Conservation (phyloP, 371 early-diverging fungal genomes). For the Apophysomyces sp. region DNA sequence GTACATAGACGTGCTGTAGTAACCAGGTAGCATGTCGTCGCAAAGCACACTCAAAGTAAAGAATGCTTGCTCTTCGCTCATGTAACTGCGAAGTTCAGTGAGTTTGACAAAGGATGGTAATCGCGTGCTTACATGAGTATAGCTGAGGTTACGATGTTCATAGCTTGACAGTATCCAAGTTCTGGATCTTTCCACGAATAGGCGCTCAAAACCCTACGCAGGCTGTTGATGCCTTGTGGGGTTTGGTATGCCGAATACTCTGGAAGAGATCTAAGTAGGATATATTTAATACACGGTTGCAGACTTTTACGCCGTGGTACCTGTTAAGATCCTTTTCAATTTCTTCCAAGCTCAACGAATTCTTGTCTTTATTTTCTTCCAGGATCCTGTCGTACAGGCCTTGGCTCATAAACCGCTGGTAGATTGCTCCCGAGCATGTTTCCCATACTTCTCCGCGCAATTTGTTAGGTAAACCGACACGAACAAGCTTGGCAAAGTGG, state of each 20-base stretch:
- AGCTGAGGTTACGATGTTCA: slow-evolving; percentile 97
- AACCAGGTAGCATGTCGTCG: slow-evolving; percentile 90
- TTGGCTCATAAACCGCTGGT: slow-evolving; percentile 80
- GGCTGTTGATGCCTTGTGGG: slow-evolving; percentile 85
- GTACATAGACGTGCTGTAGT: slow-evolving; percentile 97
- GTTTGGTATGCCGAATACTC: slow-evolving; percentile 94
- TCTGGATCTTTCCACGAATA: slow-evolving; percentile 88
- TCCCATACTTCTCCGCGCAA: slow-evolving; percentile 98
- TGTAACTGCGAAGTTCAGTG: slow-evolving; percentile 50
- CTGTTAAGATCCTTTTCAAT: slow-evolving; percentile 98
- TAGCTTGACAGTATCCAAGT: slow-evolving; percentile 98
- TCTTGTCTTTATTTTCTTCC: slow-evolving; percentile 66
- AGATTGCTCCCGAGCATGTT: slow-evolving; percentile 86
- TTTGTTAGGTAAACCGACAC: slow-evolving; percentile 90
- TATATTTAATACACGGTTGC: too few species aligned
- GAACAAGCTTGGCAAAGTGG: slow-evolving; percentile 86
- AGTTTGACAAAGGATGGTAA: not conserved
- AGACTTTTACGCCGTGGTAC: slow-evolving; percentile 38
- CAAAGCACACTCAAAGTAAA: slow-evolving; percentile 90
- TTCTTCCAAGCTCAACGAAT: slow-evolving; percentile 83
- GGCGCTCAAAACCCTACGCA: slow-evolving; percentile 87
- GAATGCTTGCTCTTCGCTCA: slow-evolving; percentile 97
- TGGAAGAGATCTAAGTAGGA: slow-evolving; percentile 71
- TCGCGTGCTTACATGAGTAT: slow-evolving; percentile 69
- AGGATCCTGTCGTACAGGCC: slow-evolving; percentile 84